Conservation (phyloP, 2,329 filamentous ascomycete species). For the Xylariaceae sp. region DNA sequence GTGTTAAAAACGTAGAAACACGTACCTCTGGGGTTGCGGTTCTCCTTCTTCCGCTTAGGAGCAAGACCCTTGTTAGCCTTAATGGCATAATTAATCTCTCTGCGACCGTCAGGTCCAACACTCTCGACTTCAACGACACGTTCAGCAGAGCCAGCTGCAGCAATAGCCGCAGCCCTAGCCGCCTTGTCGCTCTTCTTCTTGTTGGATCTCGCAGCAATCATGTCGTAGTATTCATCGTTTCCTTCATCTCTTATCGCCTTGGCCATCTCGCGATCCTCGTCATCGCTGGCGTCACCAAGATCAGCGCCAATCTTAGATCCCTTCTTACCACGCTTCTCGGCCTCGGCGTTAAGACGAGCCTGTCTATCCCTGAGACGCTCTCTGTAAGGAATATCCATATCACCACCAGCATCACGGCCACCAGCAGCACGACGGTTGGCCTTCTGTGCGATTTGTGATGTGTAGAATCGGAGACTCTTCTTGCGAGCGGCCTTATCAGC, state of each 20-base stretch:
- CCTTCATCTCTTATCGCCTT: slow-evolving; percentile 49
- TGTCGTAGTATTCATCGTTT: slow-evolving; percentile 84
- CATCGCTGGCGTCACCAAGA: slow-evolving; percentile 62
- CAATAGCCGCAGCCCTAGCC: slow-evolving; percentile 50
- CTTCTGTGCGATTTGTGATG: slow-evolving; percentile 93
- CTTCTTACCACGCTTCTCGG: slow-evolving; percentile 73
- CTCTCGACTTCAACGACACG: slow-evolving; percentile 60
- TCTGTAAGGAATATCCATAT: slow-evolving; percentile 78
- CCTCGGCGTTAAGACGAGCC: slow-evolving; percentile 80
- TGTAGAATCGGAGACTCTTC: slow-evolving; percentile 95
- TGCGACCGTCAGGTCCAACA: slow-evolving; percentile 77
- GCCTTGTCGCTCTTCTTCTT: slow-evolving; percentile 70
- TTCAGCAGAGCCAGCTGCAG: slow-evolving; percentile 58
- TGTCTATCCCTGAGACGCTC: slow-evolving; percentile 84
- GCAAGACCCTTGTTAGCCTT: slow-evolving; percentile 96
- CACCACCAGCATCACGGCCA: slow-evolving; percentile 69
- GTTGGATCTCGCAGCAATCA: slow-evolving; percentile 65
- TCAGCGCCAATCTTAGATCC: slow-evolving; percentile 58
- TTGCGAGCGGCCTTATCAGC: slow-evolving; percentile 85
- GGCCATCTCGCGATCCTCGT: slow-evolving; percentile 54
- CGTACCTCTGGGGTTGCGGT: slow-evolving; percentile 73
- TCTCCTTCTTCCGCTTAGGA: slow-evolving; percentile 87
- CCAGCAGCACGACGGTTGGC: slow-evolving; percentile 75
- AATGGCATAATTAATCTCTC: slow-evolving; percentile 88
- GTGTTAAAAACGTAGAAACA: background rate